Percentiles rank a stretch among this genome's conserved stretches.
Conservation (phyloP, 177 flowering plant species). For the Tripterygium wilfordii region DNA sequence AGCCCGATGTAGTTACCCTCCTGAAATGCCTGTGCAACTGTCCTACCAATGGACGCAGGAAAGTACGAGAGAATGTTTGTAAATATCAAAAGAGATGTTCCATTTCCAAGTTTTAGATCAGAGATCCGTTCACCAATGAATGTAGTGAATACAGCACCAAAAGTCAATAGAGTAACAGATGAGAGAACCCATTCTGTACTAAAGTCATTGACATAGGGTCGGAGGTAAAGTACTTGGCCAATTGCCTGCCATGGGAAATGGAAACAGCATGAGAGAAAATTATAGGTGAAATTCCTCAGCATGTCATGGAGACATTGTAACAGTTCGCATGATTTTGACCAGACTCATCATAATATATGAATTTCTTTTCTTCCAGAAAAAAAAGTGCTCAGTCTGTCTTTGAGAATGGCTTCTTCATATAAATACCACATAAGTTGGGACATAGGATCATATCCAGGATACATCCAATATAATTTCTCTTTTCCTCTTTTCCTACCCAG, state of each 20-base stretch:
- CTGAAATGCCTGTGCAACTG: constrained; percentile 76
- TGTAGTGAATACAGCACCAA: constrained; percentile 87
- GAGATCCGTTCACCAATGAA: constrained; percentile 89
- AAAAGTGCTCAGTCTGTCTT: too few species aligned
- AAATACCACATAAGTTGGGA: too few species aligned
- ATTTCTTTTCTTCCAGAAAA: too few species aligned
- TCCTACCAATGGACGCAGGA: constrained; percentile 97
- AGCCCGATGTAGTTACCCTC: constrained; percentile 93
- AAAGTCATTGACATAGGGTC: constrained; percentile 95
- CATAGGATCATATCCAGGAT: too few species aligned
- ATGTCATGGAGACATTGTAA: too few species aligned
- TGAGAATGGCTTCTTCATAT: too few species aligned
- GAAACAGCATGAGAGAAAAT: not conserved
- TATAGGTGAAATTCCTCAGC: too few species aligned
- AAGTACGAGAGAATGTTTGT: constrained; percentile 94
- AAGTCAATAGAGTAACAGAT: constrained; percentile 74
- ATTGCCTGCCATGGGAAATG: constrained; percentile 57
- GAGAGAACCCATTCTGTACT: constrained; percentile 84
- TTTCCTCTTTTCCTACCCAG: too few species aligned
- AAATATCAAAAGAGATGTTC: constrained; percentile 93
- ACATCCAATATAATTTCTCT: too few species aligned
- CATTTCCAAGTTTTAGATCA: constrained; percentile 98
- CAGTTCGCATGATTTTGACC: not conserved
- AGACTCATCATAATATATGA: too few species aligned
- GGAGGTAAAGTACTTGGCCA: constrained; percentile 91